phyloP scores from a whole-genome alignment of 257 asterid species.

The Solanum peruvianum region DNA sequence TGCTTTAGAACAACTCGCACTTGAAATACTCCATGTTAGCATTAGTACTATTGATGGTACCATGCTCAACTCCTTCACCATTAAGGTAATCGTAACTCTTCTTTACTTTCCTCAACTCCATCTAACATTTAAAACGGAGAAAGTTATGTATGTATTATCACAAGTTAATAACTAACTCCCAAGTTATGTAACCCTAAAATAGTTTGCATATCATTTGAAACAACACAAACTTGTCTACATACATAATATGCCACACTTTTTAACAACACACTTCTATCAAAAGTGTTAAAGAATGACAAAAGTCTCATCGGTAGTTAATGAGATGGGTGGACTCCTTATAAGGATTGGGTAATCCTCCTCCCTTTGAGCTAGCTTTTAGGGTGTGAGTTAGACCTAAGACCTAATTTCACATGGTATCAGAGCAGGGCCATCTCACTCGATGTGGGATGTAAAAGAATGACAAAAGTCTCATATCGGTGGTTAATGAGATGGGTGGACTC shows the following conservation, averaged over 20 bases:
- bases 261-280: background rate
- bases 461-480: too few species aligned
- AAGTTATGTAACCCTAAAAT: background rate
- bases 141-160: background rate
- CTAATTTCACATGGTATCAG: too few species aligned
- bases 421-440: too few species aligned
- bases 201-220: background rate
- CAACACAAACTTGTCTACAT: background rate
- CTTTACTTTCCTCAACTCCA: background rate
- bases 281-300: background rate
- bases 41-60: constrained; percentile 54
- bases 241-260: background rate
- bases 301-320: too few species aligned
- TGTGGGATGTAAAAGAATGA: too few species aligned
- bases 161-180: background rate
- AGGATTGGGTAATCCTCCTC: too few species aligned
- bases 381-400: too few species aligned
- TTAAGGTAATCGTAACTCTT: constrained; percentile 63
- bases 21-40: constrained; percentile 68
- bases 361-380: too few species aligned
- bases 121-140: background rate
- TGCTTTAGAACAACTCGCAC: constrained; percentile 53
- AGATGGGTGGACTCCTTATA: too few species aligned
- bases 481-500: too few species aligned
- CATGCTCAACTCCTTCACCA: constrained; percentile 69